These are phyloP conservation scores for Debaryomycetaceae sp. DNA, from an alignment of 1,139 yeast species.

Conservation along the genomic window DNA sequence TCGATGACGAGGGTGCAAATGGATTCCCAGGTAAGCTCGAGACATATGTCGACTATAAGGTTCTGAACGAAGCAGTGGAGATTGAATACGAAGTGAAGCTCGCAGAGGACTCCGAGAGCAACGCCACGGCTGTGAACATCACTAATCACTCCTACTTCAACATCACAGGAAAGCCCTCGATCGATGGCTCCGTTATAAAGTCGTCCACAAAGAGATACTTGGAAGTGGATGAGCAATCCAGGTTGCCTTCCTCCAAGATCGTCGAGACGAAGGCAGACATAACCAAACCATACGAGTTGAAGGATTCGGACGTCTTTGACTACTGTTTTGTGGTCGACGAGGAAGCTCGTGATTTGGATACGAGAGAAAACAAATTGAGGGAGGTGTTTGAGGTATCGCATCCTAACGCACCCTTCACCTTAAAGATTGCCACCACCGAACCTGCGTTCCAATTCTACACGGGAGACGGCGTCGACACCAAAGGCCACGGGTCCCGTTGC, in stretches of 20 bases:
- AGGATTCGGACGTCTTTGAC: slow-evolving; percentile 36
- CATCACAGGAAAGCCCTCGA: slow-evolving; percentile 21
- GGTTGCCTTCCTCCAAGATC: slow-evolving; percentile 52
- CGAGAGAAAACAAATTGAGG: slow-evolving; percentile 35
- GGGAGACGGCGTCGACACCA: slow-evolving; percentile 48
- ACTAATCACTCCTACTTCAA: slow-evolving; percentile 68
- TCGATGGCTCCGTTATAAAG: slow-evolving; percentile 33
- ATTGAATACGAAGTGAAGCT: slow-evolving; percentile 49
- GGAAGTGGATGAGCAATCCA: slow-evolving; percentile 32
- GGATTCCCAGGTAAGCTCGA: slow-evolving; percentile 57
- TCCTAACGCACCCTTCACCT: slow-evolving; percentile 40
- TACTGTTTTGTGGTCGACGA: slow-evolving; percentile 49
- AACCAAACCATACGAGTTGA: slow-evolving; percentile 22
- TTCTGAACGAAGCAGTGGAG: slow-evolving; percentile 27
- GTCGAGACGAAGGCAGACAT: slow-evolving; percentile 16
- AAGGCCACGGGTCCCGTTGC: slow-evolving; percentile 41
- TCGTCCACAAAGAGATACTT: slow-evolving; percentile 27
- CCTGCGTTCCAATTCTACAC: slow-evolving; percentile 70
- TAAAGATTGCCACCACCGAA: slow-evolving; percentile 55
- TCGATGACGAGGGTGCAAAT: slow-evolving; percentile 46
- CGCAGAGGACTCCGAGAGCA: slow-evolving; percentile 30
- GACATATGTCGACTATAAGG: slow-evolving; percentile 39
- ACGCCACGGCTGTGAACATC: slow-evolving; percentile 52
- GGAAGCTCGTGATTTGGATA: slow-evolving; percentile 31
- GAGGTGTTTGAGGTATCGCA: slow-evolving; percentile 45